Evolutionary conservation across 2,329 filamentous ascomycete species (phyloP), one percentile per base, ranked within the genome.

Genomic region (Cladobotryum protrusum): DNA sequence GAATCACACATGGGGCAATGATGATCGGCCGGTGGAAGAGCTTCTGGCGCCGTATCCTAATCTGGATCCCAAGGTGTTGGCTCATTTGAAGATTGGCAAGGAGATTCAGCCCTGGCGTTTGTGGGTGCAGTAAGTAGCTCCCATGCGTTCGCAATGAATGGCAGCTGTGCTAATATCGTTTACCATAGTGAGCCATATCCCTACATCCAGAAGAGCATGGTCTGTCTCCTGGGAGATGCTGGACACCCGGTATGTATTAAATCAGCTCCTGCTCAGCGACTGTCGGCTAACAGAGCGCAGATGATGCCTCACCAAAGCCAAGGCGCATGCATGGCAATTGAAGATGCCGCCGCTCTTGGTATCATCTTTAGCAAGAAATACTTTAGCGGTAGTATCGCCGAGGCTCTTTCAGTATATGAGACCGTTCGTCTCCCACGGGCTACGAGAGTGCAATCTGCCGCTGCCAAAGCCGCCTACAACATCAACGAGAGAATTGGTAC

Each of bases 281-380:
- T 15, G 4, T 15, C 37, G 15, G 14, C 53, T 54, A n/a, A 54
- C 40, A 24, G n/a, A 4, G 33, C n/a, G n/a, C n/a, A 67, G 65
- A 84, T 84, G 79, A 80, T 86, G 77, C 82, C 83, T 1, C 76
- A 87, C 59, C 83, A 86, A 61, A 82, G 78, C 50, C 83, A 87
- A 62, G 83, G 83, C 4, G 82, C 82, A 0, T 84, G 81, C 56
- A 83, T 83, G 80, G 81, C 82, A 0, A 83, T 85, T 41, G 82
- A 86, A 61, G 82, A 86, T 52, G 79, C 81, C 0, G 82, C 78
- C 0, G 79, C 79, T 0, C 62, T 86, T 0, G 82, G 82, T 0
- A 79, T 85, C 14, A 51, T 86, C 0, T 85, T 86, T 60, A 74
- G 67, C 61, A 63, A 65, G 55, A 57, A 61, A 7, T 65, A 72